phyloP scores from a whole-genome alignment of 73 alveolate species.

The Tetrahymena borealis region DNA sequence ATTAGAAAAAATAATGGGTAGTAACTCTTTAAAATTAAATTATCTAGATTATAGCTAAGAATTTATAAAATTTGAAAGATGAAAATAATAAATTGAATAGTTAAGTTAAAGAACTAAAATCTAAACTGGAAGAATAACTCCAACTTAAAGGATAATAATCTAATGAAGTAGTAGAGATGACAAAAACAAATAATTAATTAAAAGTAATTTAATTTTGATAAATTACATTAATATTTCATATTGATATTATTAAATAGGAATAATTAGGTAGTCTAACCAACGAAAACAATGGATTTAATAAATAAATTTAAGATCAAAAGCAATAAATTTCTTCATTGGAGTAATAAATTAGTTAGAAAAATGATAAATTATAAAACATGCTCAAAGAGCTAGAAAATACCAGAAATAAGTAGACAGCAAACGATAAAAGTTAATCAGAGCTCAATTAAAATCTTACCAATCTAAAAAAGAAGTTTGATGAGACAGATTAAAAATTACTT shows the following conservation, averaged over 20 bases:
- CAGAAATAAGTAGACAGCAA: background rate
- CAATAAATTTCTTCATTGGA: background rate
- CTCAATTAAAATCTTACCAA: background rate
- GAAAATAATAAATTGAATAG: background rate
- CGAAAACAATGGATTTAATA: background rate
- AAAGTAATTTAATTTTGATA: background rate
- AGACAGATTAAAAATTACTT: background rate
- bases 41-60: background rate
- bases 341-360: background rate
- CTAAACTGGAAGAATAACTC: background rate
- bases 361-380: background rate
- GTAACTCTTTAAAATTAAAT: background rate
- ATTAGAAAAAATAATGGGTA: too few relatives aligned
- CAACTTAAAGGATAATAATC: background rate
- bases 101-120: too few relatives aligned
- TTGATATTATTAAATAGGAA: background rate
- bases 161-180: background rate
- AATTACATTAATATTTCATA: background rate
- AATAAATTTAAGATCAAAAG: background rate
- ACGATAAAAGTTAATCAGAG: background rate
- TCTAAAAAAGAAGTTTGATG: background rate
- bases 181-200: background rate
- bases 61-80: background rate
- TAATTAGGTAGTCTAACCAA: background rate
- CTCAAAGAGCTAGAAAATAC: background rate